These are phyloP conservation scores for Purpureocillium takamizusanense DNA, from an alignment of 2,329 filamentous ascomycete genomes.

Conservation along the genomic window DNA sequence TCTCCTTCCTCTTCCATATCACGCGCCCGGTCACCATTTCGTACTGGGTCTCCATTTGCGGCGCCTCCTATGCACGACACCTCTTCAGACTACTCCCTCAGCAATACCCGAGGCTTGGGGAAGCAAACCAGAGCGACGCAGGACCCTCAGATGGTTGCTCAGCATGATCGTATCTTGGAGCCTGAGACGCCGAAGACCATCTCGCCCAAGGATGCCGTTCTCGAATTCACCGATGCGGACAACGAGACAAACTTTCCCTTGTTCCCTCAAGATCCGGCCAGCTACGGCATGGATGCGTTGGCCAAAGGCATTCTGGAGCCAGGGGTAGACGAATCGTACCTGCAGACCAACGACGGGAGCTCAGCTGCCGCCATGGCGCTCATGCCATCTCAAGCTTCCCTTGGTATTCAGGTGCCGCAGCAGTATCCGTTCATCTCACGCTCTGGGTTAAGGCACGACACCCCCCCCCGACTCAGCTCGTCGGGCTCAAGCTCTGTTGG, in stretches of 20 bases:
- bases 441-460: conserved; percentile 21
- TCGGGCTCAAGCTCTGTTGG: conserved; percentile 35
- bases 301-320: conserved; percentile 20
- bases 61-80: conserved; percentile 30
- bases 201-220: conserved; percentile 82
- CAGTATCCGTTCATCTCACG: conserved; percentile 42
- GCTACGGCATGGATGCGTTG: conserved; percentile 31
- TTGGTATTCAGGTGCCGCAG: conserved; percentile 34
- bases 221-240: conserved; percentile 74
- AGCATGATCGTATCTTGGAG: conserved; percentile 26
- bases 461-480: conserved; percentile 31
- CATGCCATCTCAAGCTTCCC: conserved; percentile 24
- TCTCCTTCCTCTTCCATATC: conserved; percentile 37
- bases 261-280: conserved; percentile 54
- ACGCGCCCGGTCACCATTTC: conserved; percentile 74
- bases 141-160: conserved; percentile 36
- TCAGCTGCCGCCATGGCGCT: conserved; percentile 4
- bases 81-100: conserved; percentile 22
- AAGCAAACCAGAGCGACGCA: conserved; percentile 54
- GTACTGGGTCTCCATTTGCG: conserved; percentile 53
- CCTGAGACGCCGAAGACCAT: conserved; percentile 68
- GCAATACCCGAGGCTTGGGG: conserved; percentile 48
- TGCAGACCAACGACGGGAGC: conserved; percentile 7
- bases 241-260: conserved; percentile 62
- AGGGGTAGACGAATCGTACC: conserved; percentile 8